Conservation (phyloP, 805 yeast species). For the Saturnispora ahearnii region DNA sequence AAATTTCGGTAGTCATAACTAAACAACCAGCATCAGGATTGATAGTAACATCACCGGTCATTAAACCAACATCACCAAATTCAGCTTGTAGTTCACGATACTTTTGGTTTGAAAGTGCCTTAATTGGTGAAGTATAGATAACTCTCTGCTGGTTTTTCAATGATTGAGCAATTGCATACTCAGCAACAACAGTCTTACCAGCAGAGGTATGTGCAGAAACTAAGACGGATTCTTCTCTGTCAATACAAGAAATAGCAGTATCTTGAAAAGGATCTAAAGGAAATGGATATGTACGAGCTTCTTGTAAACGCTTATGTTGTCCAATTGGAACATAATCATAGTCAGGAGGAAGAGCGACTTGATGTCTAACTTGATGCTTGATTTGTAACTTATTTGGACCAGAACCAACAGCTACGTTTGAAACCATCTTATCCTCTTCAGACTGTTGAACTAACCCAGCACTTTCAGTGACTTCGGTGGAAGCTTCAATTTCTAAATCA, state of each 20-base stretch:
- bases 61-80: constrained; percentile 69
- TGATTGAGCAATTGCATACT: constrained; percentile 95
- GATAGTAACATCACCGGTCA: constrained; percentile 97
- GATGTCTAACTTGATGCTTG: constrained; percentile 93
- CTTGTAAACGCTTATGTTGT: constrained; percentile 65
- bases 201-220: constrained; percentile 98
- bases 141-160: constrained; percentile 85
- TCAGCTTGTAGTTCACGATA: constrained; percentile 52
- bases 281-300: constrained; percentile 90
- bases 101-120: constrained; percentile 85
- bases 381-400: constrained; percentile 42
- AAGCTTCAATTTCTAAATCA: constrained; percentile 79
- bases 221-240: constrained; percentile 85
- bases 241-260: constrained; percentile 92
- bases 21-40: constrained; percentile 94
- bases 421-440: constrained; percentile 22
- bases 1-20: constrained; percentile 95
- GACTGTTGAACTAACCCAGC: constrained; percentile 45
- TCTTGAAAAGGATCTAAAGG: constrained; percentile 95
- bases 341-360: constrained; percentile 91
- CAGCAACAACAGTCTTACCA: constrained; percentile 96
- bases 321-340: constrained; percentile 84
- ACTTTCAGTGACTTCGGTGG: constrained; percentile 79
- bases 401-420: not conserved
- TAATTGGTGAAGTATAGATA: constrained; percentile 90